Evolutionary conservation across 129 eudicot species (phyloP), one percentile per base, ranked within the genome.

Genomic region (Scalesia atractyloides): DNA sequence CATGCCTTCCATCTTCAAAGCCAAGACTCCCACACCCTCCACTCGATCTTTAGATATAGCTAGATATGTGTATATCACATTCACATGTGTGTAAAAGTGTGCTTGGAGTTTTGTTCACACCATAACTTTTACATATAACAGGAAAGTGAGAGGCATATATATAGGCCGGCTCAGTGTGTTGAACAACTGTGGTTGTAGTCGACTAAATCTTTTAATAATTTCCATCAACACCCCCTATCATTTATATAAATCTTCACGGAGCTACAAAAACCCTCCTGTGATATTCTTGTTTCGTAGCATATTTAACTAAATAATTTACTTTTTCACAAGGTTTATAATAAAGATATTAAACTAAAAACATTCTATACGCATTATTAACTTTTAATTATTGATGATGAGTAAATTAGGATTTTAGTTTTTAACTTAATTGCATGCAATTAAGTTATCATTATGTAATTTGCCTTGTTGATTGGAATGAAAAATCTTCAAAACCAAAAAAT

Each of bases 1-100:
- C 77, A 77, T 78, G 36, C 37, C 30, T 73, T 52, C 75, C 30
- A 58, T 46, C 73, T 68, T 70, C 51, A 9, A 61, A 52, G 73
- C 72, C 77, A 78, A 70, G 30, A 41, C 18, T 75, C 12, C 13
- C 50, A 20, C 70, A n/a, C n/a, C 16, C 16, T 13, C 24, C 24
- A 20, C 66, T 17, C 9, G 17, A 46, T 36, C 43, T 19, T 7
- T 62, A 17, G 52, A 12, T 36, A 51, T 33, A 3, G 20, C 16
- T 75, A 3, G 30, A 0, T 66, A 13, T 62, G 1, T 70, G 0
- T 77, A 46, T 46, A 20, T 48, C 16, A 5, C 14, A 30, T 47
- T 48, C 16, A 5, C 14, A 30, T 47, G 30, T 33, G 63, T 46
- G 18, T 24, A 24, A 34, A 41, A 33, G 37, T 50, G 4, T 61